phyloP scores from a whole-genome alignment of 306 rosid species.

The Potentilla sterilis region DNA sequence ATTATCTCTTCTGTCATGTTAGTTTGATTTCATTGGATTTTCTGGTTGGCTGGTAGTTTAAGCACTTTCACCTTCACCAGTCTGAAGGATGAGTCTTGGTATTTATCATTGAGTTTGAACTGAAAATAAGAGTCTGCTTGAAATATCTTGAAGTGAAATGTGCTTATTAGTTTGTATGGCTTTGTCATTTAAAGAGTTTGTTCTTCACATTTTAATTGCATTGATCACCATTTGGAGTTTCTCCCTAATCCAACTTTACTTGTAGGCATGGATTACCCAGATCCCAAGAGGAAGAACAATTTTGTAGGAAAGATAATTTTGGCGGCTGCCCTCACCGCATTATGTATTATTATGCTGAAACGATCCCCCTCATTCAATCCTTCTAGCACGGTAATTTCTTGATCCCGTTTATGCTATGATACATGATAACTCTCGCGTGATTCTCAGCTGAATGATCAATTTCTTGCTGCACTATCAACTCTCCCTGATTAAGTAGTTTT shows the following conservation, averaged over 20 bases:
- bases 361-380: conserved; percentile 71
- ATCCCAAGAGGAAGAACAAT: conserved; percentile 74
- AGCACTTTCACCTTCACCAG: conserved; percentile 3
- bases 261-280: conserved; percentile 80
- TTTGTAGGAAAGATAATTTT: conserved; percentile 67
- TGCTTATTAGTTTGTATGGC: neutral
- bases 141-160: neutral
- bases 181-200: neutral
- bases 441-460: neutral
- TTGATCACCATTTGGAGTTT: conserved; percentile 4
- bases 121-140: neutral
- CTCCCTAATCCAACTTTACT: conserved; percentile 11
- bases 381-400: conserved; percentile 62
- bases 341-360: conserved; percentile 81
- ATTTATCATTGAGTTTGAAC: neutral
- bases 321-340: conserved; percentile 66
- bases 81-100: conserved; percentile 3
- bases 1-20: neutral
- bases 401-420: neutral
- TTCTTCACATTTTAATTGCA: neutral
- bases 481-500: neutral
- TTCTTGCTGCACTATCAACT: neutral
- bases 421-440: neutral
- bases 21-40: neutral
- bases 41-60: neutral